phyloP scores from a whole-genome alignment of 192 early-diverging fungal genomes.

The Coemansia sp. region DNA sequence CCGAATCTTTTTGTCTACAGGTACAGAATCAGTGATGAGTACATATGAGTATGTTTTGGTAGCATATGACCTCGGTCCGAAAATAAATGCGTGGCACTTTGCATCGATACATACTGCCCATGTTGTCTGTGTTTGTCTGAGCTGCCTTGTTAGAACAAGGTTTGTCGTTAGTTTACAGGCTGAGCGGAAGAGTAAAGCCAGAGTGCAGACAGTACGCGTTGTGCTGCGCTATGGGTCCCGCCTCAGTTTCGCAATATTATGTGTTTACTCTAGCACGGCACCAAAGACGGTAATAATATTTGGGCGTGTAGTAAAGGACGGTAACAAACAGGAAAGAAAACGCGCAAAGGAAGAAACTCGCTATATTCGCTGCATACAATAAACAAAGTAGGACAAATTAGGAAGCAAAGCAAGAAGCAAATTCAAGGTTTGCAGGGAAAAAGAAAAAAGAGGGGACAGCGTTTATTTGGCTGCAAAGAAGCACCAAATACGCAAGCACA shows the following conservation, averaged over 20 bases:
- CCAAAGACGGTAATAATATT: not conserved
- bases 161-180: too few relatives aligned
- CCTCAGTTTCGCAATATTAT: not conserved
- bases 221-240: not conserved
- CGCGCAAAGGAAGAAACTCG: slow-evolving; percentile 5
- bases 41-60: not conserved
- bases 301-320: not conserved
- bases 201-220: not conserved
- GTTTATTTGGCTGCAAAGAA: not conserved
- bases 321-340: slow-evolving; percentile 1
- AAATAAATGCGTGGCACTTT: slow-evolving; percentile 2
- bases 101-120: slow-evolving; percentile 7
- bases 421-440: slow-evolving; percentile 8
- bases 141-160: not conserved
- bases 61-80: not conserved
- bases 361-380: slow-evolving; percentile 8
- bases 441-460: not conserved
- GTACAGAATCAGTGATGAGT: not conserved
- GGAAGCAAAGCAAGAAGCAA: not conserved
- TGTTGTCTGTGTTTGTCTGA: not conserved
- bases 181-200: not conserved
- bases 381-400: not conserved
- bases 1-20: slow-evolving; percentile 45
- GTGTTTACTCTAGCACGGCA: not conserved
- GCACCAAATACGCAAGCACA: not conserved